These are phyloP conservation scores for Thielaviopsis populi DNA, from an alignment of 2,329 filamentous ascomycete genomes.

Conservation along the genomic window DNA sequence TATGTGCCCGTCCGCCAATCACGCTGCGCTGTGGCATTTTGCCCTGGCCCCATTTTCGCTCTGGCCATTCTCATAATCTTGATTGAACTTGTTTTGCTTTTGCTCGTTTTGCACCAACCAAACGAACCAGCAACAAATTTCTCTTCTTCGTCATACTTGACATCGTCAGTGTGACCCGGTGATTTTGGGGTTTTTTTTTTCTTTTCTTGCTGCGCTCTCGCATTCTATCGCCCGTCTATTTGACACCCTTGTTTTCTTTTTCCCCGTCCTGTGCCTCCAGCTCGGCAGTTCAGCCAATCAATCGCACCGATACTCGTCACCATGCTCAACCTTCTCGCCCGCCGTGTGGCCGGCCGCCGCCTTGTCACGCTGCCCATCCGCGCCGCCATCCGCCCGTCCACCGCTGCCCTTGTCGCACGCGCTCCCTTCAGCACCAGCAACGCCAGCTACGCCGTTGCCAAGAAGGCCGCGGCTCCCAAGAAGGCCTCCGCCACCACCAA, in stretches of 20 bases:
- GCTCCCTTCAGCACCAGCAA: slow-evolving; percentile 6
- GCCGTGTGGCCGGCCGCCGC: slow-evolving; percentile 13
- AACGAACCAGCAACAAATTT: neutral
- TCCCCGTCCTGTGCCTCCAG: neutral
- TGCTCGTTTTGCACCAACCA: neutral
- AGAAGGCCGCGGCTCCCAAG: neutral
- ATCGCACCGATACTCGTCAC: neutral
- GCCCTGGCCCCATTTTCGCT: neutral
- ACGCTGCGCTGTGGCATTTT: neutral
- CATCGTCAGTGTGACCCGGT: neutral
- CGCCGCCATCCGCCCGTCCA: neutral
- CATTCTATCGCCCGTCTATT: neutral
- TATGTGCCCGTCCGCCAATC: neutral
- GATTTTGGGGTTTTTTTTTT: too few relatives aligned
- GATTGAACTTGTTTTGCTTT: neutral
- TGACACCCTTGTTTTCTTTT: neutral
- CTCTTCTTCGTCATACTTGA: neutral
- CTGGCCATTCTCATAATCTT: neutral
- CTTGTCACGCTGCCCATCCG: slow-evolving; percentile 14
- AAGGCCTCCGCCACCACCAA: slow-evolving; percentile 2
- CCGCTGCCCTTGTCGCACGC: neutral
- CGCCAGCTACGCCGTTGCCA: neutral
- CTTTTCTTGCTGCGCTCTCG: too few relatives aligned
- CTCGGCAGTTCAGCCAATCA: neutral
- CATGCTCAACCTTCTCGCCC: slow-evolving; percentile 11